Evolutionary conservation across 2,329 filamentous ascomycete species (phyloP).

Genomic region (Neofusicoccum ribis): DNA sequence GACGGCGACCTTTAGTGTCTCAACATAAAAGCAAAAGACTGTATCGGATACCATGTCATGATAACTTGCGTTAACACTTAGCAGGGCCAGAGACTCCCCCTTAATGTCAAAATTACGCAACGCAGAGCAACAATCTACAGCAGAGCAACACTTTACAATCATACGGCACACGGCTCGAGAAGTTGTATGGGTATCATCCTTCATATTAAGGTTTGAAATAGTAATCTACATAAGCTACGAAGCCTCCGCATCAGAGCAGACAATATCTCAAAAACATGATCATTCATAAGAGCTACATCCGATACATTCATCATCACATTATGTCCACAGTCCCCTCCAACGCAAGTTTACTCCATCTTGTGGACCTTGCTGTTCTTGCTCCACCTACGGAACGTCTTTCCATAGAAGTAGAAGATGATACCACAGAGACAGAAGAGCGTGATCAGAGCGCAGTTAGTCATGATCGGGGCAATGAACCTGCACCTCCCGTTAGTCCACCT

Average conservation of each 20-base stretch:
- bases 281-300: background rate
- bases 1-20: too few species aligned
- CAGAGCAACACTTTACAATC: too few species aligned
- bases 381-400: constrained; percentile 60
- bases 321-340: background rate
- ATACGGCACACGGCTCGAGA: background rate
- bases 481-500: background rate
- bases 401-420: constrained; percentile 58
- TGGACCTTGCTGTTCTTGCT: constrained; percentile 58
- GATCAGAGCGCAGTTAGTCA: constrained; percentile 59
- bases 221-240: too few species aligned
- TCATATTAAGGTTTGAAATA: too few species aligned
- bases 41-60: too few species aligned
- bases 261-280: background rate
- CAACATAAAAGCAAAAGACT: too few species aligned
- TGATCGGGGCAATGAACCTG: constrained; percentile 55
- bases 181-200: background rate
- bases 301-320: background rate
- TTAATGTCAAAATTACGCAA: too few species aligned
- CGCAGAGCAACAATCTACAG: too few species aligned
- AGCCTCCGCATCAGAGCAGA: too few species aligned
- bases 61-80: too few species aligned
- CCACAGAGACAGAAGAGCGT: constrained; percentile 56
- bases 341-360: constrained; percentile 39
- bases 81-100: too few species aligned